Evolutionary conservation across 164 flowering plant species (phyloP).

Genomic region (Vitis rupestris): DNA sequence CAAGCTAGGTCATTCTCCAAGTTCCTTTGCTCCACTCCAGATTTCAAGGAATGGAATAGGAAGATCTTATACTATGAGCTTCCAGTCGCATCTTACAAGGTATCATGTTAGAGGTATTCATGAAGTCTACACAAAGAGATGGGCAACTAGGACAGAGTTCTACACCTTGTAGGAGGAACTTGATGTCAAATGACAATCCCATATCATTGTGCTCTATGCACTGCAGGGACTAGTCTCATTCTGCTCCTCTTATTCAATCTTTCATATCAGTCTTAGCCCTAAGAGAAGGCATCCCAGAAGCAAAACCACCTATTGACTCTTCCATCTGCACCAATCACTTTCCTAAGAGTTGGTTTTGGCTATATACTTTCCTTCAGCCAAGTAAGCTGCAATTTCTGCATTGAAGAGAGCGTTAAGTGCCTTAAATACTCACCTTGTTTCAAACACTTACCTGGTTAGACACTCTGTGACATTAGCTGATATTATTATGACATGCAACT

Average conservation of each 20-base stretch:
- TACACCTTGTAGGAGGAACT: no score
- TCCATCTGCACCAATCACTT: no score
- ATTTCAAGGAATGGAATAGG: constrained; percentile 21
- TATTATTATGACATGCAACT: constrained; percentile 68
- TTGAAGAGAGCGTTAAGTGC: constrained; percentile 79
- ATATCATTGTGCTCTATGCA: no score
- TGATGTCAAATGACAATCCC: no score
- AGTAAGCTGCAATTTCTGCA: constrained; percentile 38
- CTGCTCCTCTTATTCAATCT: no score
- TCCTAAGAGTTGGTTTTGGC: no score
- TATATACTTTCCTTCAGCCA: no score
- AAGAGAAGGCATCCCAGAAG: no score
- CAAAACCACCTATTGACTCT: no score
- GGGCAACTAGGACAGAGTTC: no score
- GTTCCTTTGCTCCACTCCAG: constrained; percentile 23
- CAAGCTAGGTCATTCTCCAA: constrained; percentile 10
- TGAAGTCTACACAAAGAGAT: neutral
- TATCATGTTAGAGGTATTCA: constrained; percentile 12
- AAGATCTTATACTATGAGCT: constrained; percentile 16
- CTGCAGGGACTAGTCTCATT: no score
- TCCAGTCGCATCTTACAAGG: constrained; percentile 16
- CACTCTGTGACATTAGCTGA: constrained; percentile 49
- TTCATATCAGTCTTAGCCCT: no score
- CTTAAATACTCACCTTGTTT: constrained; percentile 66
- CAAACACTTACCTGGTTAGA: constrained; percentile 60